These are phyloP conservation scores for Yamadazyma sp. DNA, from an alignment of 1,139 yeast species.

Conservation along the genomic window DNA sequence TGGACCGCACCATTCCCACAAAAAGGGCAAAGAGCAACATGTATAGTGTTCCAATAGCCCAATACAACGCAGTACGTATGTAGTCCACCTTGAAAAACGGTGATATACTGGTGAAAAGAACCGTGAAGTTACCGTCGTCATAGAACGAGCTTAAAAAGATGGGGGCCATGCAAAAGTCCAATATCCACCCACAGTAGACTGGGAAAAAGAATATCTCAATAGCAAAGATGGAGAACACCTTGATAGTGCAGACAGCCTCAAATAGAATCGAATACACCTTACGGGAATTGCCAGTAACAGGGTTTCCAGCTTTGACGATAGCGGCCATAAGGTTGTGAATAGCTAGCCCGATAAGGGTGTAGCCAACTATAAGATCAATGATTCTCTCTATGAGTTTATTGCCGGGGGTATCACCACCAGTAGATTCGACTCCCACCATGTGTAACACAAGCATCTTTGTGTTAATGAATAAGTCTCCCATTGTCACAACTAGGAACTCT, in stretches of 20 bases:
- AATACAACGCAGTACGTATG: constrained; percentile 40
- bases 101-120: constrained; percentile 27
- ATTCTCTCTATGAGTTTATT: constrained; percentile 32
- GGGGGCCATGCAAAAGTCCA: constrained; percentile 70
- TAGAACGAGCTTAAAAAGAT: constrained; percentile 30
- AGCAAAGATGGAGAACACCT: constrained; percentile 72
- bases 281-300: constrained; percentile 51
- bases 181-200: constrained; percentile 75
- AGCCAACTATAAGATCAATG: constrained; percentile 36
- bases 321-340: constrained; percentile 36
- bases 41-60: constrained; percentile 80
- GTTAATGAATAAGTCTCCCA: neutral
- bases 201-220: constrained; percentile 86
- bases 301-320: constrained; percentile 36
- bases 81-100: constrained; percentile 23
- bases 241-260: constrained; percentile 56
- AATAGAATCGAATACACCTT: constrained; percentile 50
- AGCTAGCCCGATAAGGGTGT: constrained; percentile 27
- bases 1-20: constrained; percentile 77
- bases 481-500: neutral
- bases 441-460: constrained; percentile 3
- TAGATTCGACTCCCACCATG: constrained; percentile 4
- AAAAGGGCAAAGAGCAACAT: constrained; percentile 87
- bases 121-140: constrained; percentile 7
- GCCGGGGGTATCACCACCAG: constrained; percentile 14